Base-by-base conservation (phyloP, 495 filamentous ascomycete species). In the Amniculicola lignicola region DNA sequence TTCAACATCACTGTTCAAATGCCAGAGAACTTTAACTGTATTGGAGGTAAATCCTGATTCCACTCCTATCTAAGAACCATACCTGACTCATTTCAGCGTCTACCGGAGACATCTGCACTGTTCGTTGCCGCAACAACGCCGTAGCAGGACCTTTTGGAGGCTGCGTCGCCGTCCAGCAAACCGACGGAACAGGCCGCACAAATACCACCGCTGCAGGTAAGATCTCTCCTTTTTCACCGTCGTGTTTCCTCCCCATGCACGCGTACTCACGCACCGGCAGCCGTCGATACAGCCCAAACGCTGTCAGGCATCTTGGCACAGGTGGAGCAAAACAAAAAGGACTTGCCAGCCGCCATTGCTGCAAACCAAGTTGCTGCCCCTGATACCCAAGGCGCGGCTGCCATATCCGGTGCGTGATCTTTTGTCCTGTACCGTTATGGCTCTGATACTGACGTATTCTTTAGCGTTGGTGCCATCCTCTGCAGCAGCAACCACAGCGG, bases 101-200 rank as follows among this genome's bases (percentile, higher is more conserved):
- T 18, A 55, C 51, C 1, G 51, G 51, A 12, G 31, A 55, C 23
- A 55, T 55, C 41, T 55, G 51, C 22, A 55, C 51, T 21, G 51
- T 55, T 11, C 27, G 51, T 3, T 55, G 51, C 41, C 27, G 51
- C 18, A 55, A 55, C 41, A 55, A 23, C 31, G 51, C 51, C 21
- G 51, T 55, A 14, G 51, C 51, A 12, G 51, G 51, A 15, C 51
- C 51, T 1, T 55, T 55, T 22, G 51, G 51, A 7, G 51, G 51
- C n/a, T 55, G 51, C 31, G 45, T 55, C 16, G 51, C 51, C 25
- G 51, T 55, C 15, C 51, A 55, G 28, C 51, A 55, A 37, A 55
- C 51, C 24, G 51, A 55, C 22, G 51, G 51, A 1, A 55, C 51
- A 1, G 51, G 51, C 28, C 40, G 51, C 6, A 37, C 29, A 10